These are phyloP conservation scores for Neurospora crassa DNA, from an alignment of 2,329 filamentous ascomycete genomes.

Conservation along the genomic window DNA sequence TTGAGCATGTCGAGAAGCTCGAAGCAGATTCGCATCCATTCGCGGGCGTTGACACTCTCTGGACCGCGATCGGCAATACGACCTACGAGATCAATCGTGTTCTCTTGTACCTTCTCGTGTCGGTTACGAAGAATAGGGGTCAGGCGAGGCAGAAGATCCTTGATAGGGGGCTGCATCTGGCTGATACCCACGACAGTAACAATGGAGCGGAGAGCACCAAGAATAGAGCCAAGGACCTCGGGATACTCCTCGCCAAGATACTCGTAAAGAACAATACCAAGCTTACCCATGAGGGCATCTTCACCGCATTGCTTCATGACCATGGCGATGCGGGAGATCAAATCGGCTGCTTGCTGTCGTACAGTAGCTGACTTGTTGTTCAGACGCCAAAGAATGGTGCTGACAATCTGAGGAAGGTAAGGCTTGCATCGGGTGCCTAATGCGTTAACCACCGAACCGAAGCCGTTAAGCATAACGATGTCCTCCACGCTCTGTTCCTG, in stretches of 20 bases:
- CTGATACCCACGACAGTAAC: constrained; percentile 97
- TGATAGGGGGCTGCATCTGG: constrained; percentile 97
- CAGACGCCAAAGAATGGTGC: constrained; percentile 88
- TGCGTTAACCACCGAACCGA: constrained; percentile 94
- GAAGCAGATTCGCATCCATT: constrained; percentile 99
- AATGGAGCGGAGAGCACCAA: constrained; percentile 89
- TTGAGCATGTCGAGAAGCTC: constrained; percentile 98
- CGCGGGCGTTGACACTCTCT: constrained; percentile 89
- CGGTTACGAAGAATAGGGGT: constrained; percentile 98
- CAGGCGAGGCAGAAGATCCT: constrained; percentile 84
- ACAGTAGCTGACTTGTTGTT: constrained; percentile 98
- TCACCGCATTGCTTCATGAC: constrained; percentile 99
- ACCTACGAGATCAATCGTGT: constrained; percentile 95
- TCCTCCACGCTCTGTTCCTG: constrained; percentile 98
- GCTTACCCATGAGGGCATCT: constrained; percentile 89
- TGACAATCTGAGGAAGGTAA: constrained; percentile 93
- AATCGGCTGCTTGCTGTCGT: constrained; percentile 89
- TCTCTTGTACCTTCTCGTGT: constrained; percentile 98
- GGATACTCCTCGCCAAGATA: constrained; percentile 98
- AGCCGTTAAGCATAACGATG: constrained; percentile 91
- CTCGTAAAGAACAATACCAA: constrained; percentile 91
- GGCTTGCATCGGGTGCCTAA: constrained; percentile 89
- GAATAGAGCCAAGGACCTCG: constrained; percentile 91
- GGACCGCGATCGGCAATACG: constrained; percentile 96
- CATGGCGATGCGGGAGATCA: constrained; percentile 94